These are phyloP conservation scores for Madurella mycetomatis DNA, from an alignment of 2,329 filamentous ascomycete species.

Conservation along the genomic window DNA sequence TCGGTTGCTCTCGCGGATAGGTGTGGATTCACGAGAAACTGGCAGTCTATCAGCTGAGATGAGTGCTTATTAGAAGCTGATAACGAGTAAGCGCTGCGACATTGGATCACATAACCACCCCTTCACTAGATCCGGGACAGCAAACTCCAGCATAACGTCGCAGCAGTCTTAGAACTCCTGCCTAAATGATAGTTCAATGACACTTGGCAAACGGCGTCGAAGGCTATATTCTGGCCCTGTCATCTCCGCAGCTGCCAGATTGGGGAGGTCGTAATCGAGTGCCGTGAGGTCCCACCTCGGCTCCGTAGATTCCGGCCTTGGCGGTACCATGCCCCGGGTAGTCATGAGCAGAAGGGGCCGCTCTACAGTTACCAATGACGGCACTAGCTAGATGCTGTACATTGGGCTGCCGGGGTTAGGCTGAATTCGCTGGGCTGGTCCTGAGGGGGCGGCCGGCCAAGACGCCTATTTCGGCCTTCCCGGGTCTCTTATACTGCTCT, in stretches of 20 bases:
- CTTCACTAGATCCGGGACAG: too few species aligned
- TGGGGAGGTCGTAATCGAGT: slow-evolving; percentile 22
- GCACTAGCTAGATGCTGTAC: neutral
- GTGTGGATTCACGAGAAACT: too few species aligned
- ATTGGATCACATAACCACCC: too few species aligned
- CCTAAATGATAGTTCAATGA: neutral
- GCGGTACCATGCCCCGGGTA: slow-evolving; percentile 3
- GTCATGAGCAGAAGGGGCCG: neutral
- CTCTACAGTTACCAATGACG: neutral
- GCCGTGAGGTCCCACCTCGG: slow-evolving; percentile 5
- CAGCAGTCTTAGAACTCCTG: slow-evolving; percentile 8
- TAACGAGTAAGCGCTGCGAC: too few species aligned
- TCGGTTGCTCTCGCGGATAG: too few species aligned
- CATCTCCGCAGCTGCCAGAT: slow-evolving; percentile 20
- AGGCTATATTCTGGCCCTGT: neutral
- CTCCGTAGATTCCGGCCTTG: slow-evolving; percentile 3
- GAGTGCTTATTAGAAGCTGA: too few species aligned
- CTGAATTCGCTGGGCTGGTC: too few species aligned
- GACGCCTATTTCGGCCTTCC: too few species aligned
- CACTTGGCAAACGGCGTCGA: neutral
- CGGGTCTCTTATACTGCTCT: too few species aligned
- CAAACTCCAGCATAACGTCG: neutral
- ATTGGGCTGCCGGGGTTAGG: too few species aligned
- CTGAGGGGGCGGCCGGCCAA: too few species aligned
- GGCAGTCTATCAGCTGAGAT: too few species aligned